Conservation (phyloP, 2,329 filamentous ascomycete genomes). For the Penicillium janthinellum region DNA sequence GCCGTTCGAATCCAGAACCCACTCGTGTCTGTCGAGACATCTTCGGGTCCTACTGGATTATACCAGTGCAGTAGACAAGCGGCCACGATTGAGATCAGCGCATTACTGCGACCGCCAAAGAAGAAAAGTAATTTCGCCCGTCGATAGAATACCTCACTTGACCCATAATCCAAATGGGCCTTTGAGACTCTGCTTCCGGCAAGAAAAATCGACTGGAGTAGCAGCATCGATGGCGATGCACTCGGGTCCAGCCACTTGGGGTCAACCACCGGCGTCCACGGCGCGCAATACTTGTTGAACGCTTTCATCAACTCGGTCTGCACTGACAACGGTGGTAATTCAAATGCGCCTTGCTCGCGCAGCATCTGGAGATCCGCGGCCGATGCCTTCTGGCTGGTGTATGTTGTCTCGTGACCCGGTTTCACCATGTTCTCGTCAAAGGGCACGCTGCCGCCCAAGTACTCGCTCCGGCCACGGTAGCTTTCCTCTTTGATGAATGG, state of each 20-base stretch:
- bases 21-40: slow-evolving; percentile 45
- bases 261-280: slow-evolving; percentile 48
- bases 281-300: slow-evolving; percentile 44
- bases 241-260: slow-evolving; percentile 43
- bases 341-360: slow-evolving; percentile 28
- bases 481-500: slow-evolving; percentile 30
- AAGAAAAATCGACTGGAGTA: slow-evolving; percentile 42
- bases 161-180: slow-evolving; percentile 34
- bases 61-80: slow-evolving; percentile 47
- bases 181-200: slow-evolving; percentile 45
- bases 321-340: slow-evolving; percentile 28
- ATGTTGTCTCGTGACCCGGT: slow-evolving; percentile 27
- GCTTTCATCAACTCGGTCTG: slow-evolving; percentile 43
- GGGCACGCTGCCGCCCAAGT: slow-evolving; percentile 28
- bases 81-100: slow-evolving; percentile 44
- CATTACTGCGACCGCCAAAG: slow-evolving; percentile 38
- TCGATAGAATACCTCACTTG: slow-evolving; percentile 35
- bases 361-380: slow-evolving; percentile 27
- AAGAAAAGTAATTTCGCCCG: slow-evolving; percentile 39
- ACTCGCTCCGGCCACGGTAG: slow-evolving; percentile 31
- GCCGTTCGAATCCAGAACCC: slow-evolving; percentile 47
- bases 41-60: slow-evolving; percentile 47
- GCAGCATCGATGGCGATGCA: slow-evolving; percentile 29
- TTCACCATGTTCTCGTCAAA: slow-evolving; percentile 35
- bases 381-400: slow-evolving; percentile 25